Base-by-base conservation (phyloP, 2,329 filamentous ascomycete genomes). In the Colletotrichum falcatum region DNA sequence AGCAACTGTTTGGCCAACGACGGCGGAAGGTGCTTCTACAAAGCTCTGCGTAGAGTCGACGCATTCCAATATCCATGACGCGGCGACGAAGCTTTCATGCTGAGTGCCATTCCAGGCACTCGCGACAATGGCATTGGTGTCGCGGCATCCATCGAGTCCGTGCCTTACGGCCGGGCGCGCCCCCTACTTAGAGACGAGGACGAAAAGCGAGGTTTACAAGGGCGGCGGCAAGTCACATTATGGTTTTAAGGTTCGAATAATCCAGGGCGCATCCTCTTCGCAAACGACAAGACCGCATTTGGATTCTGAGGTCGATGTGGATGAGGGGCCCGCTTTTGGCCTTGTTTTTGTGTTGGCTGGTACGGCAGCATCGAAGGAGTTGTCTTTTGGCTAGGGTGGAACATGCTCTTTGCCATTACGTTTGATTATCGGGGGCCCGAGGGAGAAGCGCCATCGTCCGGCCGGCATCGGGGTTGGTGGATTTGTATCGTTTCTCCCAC, bases 311-410 rank as follows among this genome's bases (percentile, higher is more conserved):
- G 26, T 23, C 37, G 66, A 55, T 46, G 46, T 65, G 54, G 61
- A 54, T 30, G 66, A 66, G 54, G 48, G 60, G 44, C 48, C 23
- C 37, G 37, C 60, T 48, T 60, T 35, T 55, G 66, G 55, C 54
- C 66, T 60, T 66, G 61, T 61, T 69, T 61, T 60, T 48, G 61
- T 61, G 48, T 69, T 48, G 54, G 39, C 61, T 54, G 39, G 49
- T n/a, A 69, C 39, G 20, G 55, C 61, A 66, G 37, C 62, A 69
- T 69, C 39, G 35, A 65, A 39, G 66, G 61, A 60, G 55, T 61
- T 61, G 33, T 49, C 7, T 56, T n/a, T 42, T 59, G 48, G 26
- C 44, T 46, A 39, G 54, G 44, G 42, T 48, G 44, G 35, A 35
- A 59, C 46, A 46, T 54, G 61, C 59, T 60, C 44, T 54, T 46